Evolutionary conservation across 495 filamentous ascomycete species (phyloP), one percentile per base, ranked within the genome.

Genomic region (Friedmanniomyces endolithicus): DNA sequence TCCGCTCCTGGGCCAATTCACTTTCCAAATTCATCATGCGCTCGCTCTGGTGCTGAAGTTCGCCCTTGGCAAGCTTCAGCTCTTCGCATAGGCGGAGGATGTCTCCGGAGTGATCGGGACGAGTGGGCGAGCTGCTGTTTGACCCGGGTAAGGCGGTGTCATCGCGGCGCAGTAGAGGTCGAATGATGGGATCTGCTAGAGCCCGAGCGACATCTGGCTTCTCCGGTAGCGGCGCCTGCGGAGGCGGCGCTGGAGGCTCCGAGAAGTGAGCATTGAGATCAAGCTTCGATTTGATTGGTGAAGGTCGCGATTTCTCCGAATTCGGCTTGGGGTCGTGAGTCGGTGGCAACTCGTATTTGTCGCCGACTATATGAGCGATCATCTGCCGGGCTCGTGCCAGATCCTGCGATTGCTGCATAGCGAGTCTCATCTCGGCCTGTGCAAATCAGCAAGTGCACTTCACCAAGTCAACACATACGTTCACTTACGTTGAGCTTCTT

Each of bases 171-270:
- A 94, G 66, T 8, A 83, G 72, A 0, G 80, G 75, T 50, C 51
- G 78, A 70, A 58, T 55, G 9, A 72, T 67, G 11, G 70, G 66
- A 29, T 75, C 80, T 6, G 53, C 63, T 72, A 31, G 74, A 66
- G 43, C 76, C 70, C 47, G 53, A 2, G 75, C 72, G 39, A 78
- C 77, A 69, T 92, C 86, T 1, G 89, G 89, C 64, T 94, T 94
- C 62, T 94, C 88, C 6, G 89, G 89, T 0, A 95, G 71, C 16
- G 90, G 87, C 62, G 94, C 89, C 63, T 90, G 85, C 12, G 90
- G 90, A 16, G 92, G 89, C 25, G 90, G 92, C 17, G 88, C 86
- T 9, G 88, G 89, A 19, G 89, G 90, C 53, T 94, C 88, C 2
- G 86, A 90, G 57, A 94, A 95, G 43, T 86, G 67, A 67, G 79